These are phyloP conservation scores for Nannizziopsis barbatae DNA, from an alignment of 2,329 filamentous ascomycete genomes.

Conservation along the genomic window DNA sequence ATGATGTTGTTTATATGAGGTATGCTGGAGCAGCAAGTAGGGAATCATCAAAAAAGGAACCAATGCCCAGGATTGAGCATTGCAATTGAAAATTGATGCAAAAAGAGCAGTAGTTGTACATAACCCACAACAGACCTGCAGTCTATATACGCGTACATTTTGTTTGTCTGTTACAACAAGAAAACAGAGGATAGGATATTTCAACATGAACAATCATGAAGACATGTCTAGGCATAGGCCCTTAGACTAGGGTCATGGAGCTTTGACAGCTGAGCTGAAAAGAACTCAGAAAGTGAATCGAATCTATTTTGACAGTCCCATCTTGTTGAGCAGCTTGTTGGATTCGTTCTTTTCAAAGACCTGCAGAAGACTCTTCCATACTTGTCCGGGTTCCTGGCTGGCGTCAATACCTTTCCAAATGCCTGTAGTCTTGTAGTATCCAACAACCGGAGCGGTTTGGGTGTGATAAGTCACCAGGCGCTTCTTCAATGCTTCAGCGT, in stretches of 20 bases:
- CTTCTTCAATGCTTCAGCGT: conserved; percentile 91
- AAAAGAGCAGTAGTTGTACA: conserved; percentile 13
- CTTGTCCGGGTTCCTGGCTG: conserved; percentile 86
- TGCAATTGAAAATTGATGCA: not conserved
- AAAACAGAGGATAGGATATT: conserved; percentile 10
- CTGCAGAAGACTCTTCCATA: conserved; percentile 84
- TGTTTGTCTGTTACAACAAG: conserved; percentile 11
- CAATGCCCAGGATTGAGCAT: conserved; percentile 5
- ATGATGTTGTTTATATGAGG: not conserved
- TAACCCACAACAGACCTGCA: conserved; percentile 8
- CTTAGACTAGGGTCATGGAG: not conserved
- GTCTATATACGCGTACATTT: conserved; percentile 14
- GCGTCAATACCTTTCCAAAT: conserved; percentile 96
- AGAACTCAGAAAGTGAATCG: not conserved
- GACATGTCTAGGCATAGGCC: conserved; percentile 11
- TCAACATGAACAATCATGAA: conserved; percentile 12
- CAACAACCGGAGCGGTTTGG: conserved; percentile 84
- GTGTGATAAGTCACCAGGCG: conserved; percentile 83
- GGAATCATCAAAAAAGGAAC: not conserved
- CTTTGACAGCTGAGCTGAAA: conserved; percentile 2
- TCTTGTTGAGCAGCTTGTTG: conserved; percentile 40
- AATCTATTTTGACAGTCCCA: conserved; percentile 43
- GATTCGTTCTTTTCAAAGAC: conserved; percentile 57
- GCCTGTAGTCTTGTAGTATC: conserved; percentile 93
- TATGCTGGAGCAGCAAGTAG: not conserved